Evolutionary conservation across 805 yeast species (phyloP).

Genomic region (Millerozyma miso): DNA sequence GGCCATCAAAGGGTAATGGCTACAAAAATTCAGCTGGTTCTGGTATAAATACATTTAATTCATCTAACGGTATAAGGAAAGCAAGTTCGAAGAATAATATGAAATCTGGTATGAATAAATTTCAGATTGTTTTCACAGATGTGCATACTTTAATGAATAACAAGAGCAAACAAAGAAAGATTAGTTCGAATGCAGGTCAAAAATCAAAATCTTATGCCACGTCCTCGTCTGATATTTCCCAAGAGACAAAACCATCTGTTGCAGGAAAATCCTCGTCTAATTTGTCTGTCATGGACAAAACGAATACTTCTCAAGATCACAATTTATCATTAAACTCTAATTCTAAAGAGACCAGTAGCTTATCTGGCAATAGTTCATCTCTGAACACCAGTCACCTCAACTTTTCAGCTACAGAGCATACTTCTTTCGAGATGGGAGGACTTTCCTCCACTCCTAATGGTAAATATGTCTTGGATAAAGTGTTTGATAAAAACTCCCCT

Average conservation of each 20-base stretch:
- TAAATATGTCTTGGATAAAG: conserved; percentile 34
- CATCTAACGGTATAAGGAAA: conserved; percentile 3
- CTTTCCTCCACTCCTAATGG: conserved; percentile 38
- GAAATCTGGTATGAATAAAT: conserved; percentile 41
- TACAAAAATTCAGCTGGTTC: conserved; percentile 5
- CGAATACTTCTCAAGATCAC: conserved; percentile 8
- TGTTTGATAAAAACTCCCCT: conserved; percentile 39
- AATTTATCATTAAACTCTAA: conserved; percentile 12
- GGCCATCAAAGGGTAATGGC: conserved; percentile 3
- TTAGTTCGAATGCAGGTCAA: neutral
- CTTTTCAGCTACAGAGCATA: conserved; percentile 33
- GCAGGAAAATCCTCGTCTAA: neutral
- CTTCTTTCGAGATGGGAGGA: conserved; percentile 38
- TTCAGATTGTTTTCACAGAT: conserved; percentile 45
- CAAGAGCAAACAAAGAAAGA: conserved; percentile 10
- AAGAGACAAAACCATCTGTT: neutral
- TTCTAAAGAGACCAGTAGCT: conserved; percentile 25
- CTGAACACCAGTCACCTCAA: conserved; percentile 33
- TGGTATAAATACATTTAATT: conserved; percentile 1
- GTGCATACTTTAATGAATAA: conserved; percentile 25
- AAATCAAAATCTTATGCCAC: neutral
- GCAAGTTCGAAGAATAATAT: conserved; percentile 21
- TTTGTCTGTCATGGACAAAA: neutral
- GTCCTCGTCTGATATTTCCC: neutral
- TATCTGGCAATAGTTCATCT: conserved; percentile 17